Percentiles rank a stretch among this genome's conserved stretches.
These are phyloP conservation scores for Psilocybe cyanescens DNA, from an alignment of 768 basidiomycete genomes.

Conservation along the genomic window DNA sequence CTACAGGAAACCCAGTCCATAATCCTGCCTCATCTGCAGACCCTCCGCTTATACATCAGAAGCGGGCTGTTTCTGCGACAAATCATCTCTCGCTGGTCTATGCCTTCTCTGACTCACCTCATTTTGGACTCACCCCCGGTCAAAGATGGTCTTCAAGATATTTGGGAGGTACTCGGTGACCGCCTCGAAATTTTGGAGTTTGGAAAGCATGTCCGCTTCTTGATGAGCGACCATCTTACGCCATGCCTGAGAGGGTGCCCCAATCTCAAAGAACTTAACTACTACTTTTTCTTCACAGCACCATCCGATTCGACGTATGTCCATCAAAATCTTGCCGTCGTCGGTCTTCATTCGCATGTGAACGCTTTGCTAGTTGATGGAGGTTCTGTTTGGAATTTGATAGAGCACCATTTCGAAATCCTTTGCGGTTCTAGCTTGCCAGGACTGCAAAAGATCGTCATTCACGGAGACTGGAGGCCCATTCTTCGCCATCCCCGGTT, in stretches of 20 bases:
- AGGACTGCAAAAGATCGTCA: conserved; percentile 43
- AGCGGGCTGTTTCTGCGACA: conserved; percentile 55
- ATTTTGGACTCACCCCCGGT: conserved; percentile 53
- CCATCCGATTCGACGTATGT: conserved; percentile 22
- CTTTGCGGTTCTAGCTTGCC: conserved; percentile 47
- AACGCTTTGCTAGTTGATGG: conserved; percentile 44
- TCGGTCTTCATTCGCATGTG: conserved; percentile 56
- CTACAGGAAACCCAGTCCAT: conserved; percentile 30
- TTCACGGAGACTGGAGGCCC: conserved; percentile 59
- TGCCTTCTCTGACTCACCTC: conserved; percentile 57
- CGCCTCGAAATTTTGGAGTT: conserved; percentile 61
- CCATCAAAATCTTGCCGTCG: conserved; percentile 40
- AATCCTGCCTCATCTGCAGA: conserved; percentile 49
- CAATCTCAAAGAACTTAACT: conserved; percentile 55
- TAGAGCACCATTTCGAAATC: conserved; percentile 51
- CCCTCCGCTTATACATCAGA: conserved; percentile 53
- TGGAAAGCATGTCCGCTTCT: conserved; percentile 59
- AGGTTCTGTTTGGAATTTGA: conserved; percentile 39
- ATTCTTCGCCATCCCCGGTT: conserved; percentile 43
- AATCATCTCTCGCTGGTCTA: conserved; percentile 47
- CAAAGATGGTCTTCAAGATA: conserved; percentile 38
- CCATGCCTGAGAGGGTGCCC: conserved; percentile 50
- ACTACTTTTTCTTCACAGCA: conserved; percentile 55
- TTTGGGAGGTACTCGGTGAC: conserved; percentile 55
- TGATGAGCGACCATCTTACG: conserved; percentile 50